Percentiles rank a stretch among this genome's conserved stretches.
Evolutionary conservation across 2,329 filamentous ascomycete genomes (phyloP).

Genomic region (Orbilia oligospora): DNA sequence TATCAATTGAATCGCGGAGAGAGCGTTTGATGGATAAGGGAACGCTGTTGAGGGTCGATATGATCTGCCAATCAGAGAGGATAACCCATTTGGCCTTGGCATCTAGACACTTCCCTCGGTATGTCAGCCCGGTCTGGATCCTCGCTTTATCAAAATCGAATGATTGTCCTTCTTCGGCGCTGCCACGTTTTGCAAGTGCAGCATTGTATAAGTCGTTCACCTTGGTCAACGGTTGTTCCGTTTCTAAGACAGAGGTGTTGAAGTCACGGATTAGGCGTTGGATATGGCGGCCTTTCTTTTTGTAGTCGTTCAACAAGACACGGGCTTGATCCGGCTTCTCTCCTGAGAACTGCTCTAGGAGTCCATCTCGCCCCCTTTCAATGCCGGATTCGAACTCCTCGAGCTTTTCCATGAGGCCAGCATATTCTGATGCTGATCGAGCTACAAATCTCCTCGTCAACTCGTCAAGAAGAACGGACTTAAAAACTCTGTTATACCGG

Average conservation of each 20-base stretch:
- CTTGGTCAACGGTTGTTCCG: slow-evolving; percentile 50
- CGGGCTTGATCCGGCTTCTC: not conserved
- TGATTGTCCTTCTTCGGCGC: not conserved
- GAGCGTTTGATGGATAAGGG: not conserved
- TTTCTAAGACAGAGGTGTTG: slow-evolving; percentile 30
- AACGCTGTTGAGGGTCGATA: not conserved
- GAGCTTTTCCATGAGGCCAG: slow-evolving; percentile 27
- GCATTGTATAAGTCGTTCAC: slow-evolving; percentile 41
- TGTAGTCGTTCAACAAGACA: slow-evolving; percentile 11
- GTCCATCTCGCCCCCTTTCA: not conserved
- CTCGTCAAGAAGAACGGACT: slow-evolving; percentile 75
- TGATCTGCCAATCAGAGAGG: slow-evolving; percentile 29
- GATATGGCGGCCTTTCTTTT: not conserved
- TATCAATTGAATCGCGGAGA: slow-evolving; percentile 21
- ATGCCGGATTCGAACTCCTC: slow-evolving; percentile 13
- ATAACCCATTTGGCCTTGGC: slow-evolving; percentile 25
- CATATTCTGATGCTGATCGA: slow-evolving; percentile 39
- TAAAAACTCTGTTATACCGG: slow-evolving; percentile 76
- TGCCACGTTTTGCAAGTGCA: slow-evolving; percentile 25
- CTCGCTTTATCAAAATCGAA: slow-evolving; percentile 39
- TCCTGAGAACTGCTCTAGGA: not conserved
- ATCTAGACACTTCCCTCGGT: slow-evolving; percentile 37
- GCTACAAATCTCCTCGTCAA: slow-evolving; percentile 76
- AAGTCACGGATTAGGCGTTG: slow-evolving; percentile 9
- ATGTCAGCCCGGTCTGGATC: slow-evolving; percentile 46